Conservation (phyloP, 495 filamentous ascomycete genomes). For the Hyaloscypha variabilis region DNA sequence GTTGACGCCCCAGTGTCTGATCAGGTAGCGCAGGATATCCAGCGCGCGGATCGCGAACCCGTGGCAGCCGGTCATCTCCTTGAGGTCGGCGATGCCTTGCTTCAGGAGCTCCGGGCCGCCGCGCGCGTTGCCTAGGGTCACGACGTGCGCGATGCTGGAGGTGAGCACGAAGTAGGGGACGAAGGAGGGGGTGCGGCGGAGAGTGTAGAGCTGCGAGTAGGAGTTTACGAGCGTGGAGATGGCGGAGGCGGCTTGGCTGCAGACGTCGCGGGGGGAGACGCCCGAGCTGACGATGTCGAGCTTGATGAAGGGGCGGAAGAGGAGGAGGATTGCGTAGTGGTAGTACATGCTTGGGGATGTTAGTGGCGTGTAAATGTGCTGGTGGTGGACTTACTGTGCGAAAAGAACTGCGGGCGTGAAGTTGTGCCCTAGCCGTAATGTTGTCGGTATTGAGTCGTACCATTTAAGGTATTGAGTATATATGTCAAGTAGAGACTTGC, state of each 20-base stretch:
- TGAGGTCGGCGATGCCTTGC: conserved; percentile 40
- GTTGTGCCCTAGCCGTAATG: conserved; percentile 57
- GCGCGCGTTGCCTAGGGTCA: conserved; percentile 30
- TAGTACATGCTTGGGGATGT: conserved; percentile 62
- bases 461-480: conserved; percentile 65
- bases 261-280: conserved; percentile 65
- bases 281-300: conserved; percentile 57
- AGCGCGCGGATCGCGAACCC: conserved; percentile 59
- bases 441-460: conserved; percentile 62
- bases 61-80: conserved; percentile 60
- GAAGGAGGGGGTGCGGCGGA: conserved; percentile 58
- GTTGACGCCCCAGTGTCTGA: conserved; percentile 59
- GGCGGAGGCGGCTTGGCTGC: conserved; percentile 61
- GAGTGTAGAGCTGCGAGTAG: conserved; percentile 60
- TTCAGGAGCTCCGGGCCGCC: conserved; percentile 12
- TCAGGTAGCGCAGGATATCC: conserved; percentile 57
- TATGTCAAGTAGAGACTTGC: conserved; percentile 53
- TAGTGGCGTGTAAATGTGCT: background rate
- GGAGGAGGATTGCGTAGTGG: conserved; percentile 61
- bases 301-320: conserved; percentile 69
- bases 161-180: conserved; percentile 64
- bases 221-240: conserved; percentile 58
- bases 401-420: conserved; percentile 64
- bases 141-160: conserved; percentile 58
- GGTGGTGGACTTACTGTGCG: conserved; percentile 57